Base-by-base conservation (phyloP, 2,329 filamentous ascomycete species). In the Juglanconis oblonga region DNA sequence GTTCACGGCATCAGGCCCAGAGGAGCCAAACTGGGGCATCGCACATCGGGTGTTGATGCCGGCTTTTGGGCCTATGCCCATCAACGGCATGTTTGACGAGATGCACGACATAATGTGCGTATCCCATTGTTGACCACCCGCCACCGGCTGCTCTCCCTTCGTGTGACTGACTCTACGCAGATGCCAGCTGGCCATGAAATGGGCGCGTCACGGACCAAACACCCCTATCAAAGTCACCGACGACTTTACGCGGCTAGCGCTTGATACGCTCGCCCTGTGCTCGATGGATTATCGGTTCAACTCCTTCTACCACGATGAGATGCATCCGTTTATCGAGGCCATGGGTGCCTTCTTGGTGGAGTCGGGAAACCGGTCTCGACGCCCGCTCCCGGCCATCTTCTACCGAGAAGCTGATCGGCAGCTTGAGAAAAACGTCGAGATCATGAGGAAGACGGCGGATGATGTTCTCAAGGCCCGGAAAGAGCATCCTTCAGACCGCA, bases 211-310 rank as follows among this genome's bases (percentile, higher is more conserved):
- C 64, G 89, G 89, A 0, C 74, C 84, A 1, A 71, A 77, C 1
- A 70, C 79, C 49, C 76, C 81, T 9, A 88, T 92, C 60, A 75
- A 79, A 49, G 82, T 84, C 0, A 80, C 83, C 0, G 85, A 88
- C 17, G 87, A 91, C 70, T 90, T 90, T 64, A 90, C 88, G 2
- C 81, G 88, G n/a, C 75, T 92, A 36, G 86, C 89, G 0, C 79
- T 92, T 2, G 89, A 92, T 69, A 89, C 88, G 0, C 80, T 92
- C 8, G 87, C 87, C 1, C 79, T 92, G 3, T 89, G 87, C 70
- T 78, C 84, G n/a, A 88, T 90, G 85, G 83, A 83, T 42, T 88
- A 81, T 61, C 85, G 89, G 17, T 92, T 92, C 79, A 92, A 92
- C 73, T 87, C 84, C 1, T 91, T 87, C 72, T 92, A 92, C 68